These are phyloP conservation scores for Rubia tinctorum DNA, from an alignment of 305 asterid genomes.

Conservation along the genomic window DNA sequence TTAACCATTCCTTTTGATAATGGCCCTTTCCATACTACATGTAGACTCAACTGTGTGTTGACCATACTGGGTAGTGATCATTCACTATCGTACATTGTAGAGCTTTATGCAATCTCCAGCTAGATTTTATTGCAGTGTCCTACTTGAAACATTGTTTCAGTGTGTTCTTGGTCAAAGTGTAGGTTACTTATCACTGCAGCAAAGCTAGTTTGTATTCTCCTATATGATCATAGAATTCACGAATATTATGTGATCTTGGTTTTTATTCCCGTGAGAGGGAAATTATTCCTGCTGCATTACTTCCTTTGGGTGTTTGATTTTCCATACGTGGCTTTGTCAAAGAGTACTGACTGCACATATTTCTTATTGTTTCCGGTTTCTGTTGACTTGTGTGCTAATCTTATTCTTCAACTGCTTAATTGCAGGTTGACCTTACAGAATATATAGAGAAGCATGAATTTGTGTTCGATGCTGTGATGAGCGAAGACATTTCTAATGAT, in stretches of 20 bases:
- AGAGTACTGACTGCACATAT: background rate
- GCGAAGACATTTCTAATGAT: slow-evolving; percentile 30
- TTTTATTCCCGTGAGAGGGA: background rate
- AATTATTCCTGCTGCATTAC: background rate
- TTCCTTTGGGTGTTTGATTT: background rate
- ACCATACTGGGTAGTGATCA: slow-evolving; percentile 1
- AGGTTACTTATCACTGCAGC: background rate
- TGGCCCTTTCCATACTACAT: background rate
- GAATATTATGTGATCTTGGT: background rate
- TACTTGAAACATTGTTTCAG: background rate
- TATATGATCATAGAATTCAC: background rate
- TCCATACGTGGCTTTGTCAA: background rate
- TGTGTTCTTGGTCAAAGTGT: background rate
- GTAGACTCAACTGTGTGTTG: background rate
- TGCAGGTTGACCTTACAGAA: slow-evolving; percentile 39
- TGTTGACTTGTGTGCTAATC: background rate
- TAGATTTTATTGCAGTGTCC: background rate
- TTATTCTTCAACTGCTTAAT: background rate
- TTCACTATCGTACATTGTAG: background rate
- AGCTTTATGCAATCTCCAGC: background rate
- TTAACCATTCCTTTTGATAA: background rate
- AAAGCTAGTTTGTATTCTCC: background rate
- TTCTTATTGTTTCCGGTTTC: background rate
- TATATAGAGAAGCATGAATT: slow-evolving; percentile 38
- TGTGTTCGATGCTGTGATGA: slow-evolving; percentile 35